Evolutionary conservation across 345 rosid species (phyloP).

Genomic region (Eucalyptus pauciflora): DNA sequence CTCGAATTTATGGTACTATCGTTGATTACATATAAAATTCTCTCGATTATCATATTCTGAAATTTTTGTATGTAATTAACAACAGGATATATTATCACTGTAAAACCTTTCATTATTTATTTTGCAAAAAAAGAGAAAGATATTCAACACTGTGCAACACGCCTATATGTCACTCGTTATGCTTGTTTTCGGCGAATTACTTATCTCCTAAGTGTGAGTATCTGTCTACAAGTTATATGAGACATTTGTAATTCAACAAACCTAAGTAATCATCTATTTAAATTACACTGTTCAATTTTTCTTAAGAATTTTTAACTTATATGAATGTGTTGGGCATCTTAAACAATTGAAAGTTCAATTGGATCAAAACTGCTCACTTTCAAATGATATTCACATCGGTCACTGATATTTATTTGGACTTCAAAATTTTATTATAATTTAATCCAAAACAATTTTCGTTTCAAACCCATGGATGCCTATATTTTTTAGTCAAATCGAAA

Average conservation of each 20-base stretch:
- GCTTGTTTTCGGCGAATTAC: background rate
- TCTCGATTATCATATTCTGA: background rate
- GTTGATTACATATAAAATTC: background rate
- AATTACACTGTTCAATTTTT: background rate
- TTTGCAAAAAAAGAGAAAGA: too few species aligned
- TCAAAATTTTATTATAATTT: too few species aligned
- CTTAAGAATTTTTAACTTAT: background rate
- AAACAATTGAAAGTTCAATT: background rate
- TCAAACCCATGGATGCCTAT: background rate
- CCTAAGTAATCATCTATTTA: background rate
- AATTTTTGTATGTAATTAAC: background rate
- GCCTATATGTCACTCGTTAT: rapidly evolving
- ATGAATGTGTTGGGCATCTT: background rate
- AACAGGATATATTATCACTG: background rate
- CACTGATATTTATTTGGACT: background rate
- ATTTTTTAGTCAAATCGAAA: background rate
- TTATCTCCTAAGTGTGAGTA: background rate
- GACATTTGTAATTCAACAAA: background rate
- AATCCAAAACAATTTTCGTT: too few species aligned
- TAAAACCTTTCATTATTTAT: background rate
- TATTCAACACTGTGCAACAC: background rate
- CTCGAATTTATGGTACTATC: background rate
- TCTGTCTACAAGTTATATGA: background rate
- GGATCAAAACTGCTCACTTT: too few species aligned
- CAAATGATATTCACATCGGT: too few species aligned